phyloP scores from a whole-genome alignment of 2,329 filamentous ascomycete genomes.

The Clonostachys solani region DNA sequence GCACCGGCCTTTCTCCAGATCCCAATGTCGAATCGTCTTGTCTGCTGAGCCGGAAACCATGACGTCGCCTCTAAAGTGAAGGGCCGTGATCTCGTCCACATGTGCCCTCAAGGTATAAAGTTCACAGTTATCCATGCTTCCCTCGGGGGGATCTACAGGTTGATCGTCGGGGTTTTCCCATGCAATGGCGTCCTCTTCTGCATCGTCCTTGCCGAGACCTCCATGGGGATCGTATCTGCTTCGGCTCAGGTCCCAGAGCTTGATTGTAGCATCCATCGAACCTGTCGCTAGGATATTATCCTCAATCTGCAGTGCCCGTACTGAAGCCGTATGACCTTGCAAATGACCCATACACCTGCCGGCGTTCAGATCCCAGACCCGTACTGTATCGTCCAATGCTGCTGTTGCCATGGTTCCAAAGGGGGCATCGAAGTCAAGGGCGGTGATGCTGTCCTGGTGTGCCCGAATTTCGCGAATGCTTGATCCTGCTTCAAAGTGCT shows the following conservation, averaged over 20 bases:
- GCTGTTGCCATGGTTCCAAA: constrained; percentile 94
- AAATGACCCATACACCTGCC: constrained; percentile 88
- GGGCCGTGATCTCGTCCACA: constrained; percentile 88
- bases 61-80: constrained; percentile 85
- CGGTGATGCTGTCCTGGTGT: constrained; percentile 83
- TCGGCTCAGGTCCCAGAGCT: constrained; percentile 89
- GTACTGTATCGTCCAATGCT: constrained; percentile 86
- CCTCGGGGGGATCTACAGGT: constrained; percentile 65
- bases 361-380: constrained; percentile 94
- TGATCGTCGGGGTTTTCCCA: constrained; percentile 69
- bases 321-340: constrained; percentile 92
- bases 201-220: constrained; percentile 55
- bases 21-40: constrained; percentile 97
- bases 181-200: constrained; percentile 64
- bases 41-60: constrained; percentile 94
- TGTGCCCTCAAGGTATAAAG: constrained; percentile 88
- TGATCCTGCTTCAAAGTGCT: constrained; percentile 88
- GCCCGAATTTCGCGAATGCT: constrained; percentile 85
- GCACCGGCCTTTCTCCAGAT: constrained; percentile 93
- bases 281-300: constrained; percentile 95
- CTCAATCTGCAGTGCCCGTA: constrained; percentile 87
- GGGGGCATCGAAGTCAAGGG: constrained; percentile 93
- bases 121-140: constrained; percentile 84
- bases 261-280: constrained; percentile 90
- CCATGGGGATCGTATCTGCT: constrained; percentile 76